A percentile compares a stretch with the other conserved stretches of the same genome.
Conservation (phyloP, 441 rosid species). For the Omphalea diandra region DNA sequence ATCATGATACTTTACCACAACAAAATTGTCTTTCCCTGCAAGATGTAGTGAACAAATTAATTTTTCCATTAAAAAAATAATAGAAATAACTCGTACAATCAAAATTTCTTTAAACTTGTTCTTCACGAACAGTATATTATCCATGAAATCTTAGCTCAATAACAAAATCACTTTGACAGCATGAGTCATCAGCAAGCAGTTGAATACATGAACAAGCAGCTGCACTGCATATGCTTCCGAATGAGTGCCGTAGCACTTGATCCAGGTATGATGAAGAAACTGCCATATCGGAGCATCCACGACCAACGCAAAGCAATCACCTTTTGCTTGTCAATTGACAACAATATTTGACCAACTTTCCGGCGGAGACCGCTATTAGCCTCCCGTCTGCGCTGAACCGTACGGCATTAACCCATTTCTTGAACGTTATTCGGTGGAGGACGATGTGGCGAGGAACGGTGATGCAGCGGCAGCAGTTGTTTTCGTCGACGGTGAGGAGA, state of each 20-base stretch:
- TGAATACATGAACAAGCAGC: neutral
- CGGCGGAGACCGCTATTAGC: no score
- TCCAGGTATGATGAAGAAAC: neutral
- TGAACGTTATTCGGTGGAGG: constrained; percentile 75
- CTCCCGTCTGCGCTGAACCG: no score
- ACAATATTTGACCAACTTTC: no score
- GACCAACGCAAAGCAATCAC: neutral
- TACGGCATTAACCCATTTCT: constrained; percentile 51
- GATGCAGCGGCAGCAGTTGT: constrained; percentile 73
- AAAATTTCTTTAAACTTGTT: neutral
- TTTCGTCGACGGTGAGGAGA: constrained; percentile 75
- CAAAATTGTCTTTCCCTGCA: neutral
- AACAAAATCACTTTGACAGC: neutral
- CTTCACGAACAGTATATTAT: neutral
- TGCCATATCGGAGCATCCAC: neutral
- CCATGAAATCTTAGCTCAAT: neutral
- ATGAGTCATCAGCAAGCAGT: neutral
- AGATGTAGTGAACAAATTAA: neutral
- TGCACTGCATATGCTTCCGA: neutral
- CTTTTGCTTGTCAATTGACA: neutral
- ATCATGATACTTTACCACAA: no score
- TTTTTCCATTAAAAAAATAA: no score
- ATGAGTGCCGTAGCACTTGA: neutral
- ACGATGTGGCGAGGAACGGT: constrained; percentile 68
- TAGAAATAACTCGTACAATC: neutral